Base-by-base conservation (phyloP, 169 alveolate genomes). In the Plasmodium ovale region DNA sequence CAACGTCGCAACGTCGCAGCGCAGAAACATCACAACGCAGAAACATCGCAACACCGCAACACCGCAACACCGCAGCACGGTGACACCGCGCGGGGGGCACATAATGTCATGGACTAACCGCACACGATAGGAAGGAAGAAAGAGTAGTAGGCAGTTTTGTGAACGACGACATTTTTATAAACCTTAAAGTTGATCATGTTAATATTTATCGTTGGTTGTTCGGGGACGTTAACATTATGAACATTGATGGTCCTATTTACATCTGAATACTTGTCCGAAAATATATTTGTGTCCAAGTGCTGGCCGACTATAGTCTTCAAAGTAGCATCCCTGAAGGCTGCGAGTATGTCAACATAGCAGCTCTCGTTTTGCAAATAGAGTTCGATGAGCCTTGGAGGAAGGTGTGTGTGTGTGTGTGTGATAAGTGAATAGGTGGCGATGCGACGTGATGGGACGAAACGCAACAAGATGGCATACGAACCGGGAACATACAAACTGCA, bases 281-380 rank as follows among this genome's bases (percentile, higher is more conserved):
- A 79, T 29, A 79, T 79, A 59, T 94, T 90, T 6, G 95, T 89
- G 68, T 94, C 96, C 62, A 94, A 64, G 67, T 92, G 95, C 27
- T 94, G 96, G 2, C 96, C 96, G 25, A 94, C 74, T 29, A 94
- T 92, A 23, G 96, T 94, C 19, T 87, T 87, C 93, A 94, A 87
- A 6, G 95, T 87, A 6, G 87, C 93, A 49, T 89, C 89, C n/a
- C 87, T 77, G 53, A 94, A 94, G 27, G 92, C 33, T 3, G 92
- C 47, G 37, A 92, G 25, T 21, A 94, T 23, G 29, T 82, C 88
- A 29, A 87, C 49, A 47, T 68, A 94, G 39, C 69, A 82, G 65
- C 54, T 31, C 21, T 68, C 89, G 53, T 56, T 92, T 93, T 64
- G 92, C 51, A 56, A 91, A 39, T 65, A 74, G 62, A 49, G 68